These are phyloP conservation scores for Malassezia nana DNA, from an alignment of 1,284 basidiomycete species.

Conservation along the genomic window DNA sequence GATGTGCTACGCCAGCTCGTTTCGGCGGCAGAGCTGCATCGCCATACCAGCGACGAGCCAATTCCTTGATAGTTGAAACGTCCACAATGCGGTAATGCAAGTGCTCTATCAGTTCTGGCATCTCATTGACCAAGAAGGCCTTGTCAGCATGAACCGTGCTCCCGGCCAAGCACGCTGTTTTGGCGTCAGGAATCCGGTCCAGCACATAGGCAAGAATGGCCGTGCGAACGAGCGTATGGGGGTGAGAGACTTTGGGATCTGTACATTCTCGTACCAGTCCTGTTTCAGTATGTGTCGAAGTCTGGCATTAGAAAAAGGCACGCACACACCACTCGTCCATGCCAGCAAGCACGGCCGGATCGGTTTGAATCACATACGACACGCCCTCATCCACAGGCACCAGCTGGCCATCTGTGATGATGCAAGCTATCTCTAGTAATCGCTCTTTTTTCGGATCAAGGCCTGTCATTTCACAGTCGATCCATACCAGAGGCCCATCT, in stretches of 20 bases:
- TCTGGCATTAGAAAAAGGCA: not conserved
- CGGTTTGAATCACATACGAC: conserved; percentile 60
- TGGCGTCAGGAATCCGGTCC: conserved; percentile 50
- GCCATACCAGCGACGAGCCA: conserved; percentile 66
- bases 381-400: conserved; percentile 64
- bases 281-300: conserved; percentile 23
- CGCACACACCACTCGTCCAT: conserved; percentile 35
- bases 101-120: conserved; percentile 56
- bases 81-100: conserved; percentile 55
- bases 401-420: conserved; percentile 71
- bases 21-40: conserved; percentile 40
- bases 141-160: conserved; percentile 71
- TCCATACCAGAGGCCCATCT: conserved; percentile 69
- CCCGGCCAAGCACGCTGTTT: conserved; percentile 63
- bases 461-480: conserved; percentile 81
- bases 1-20: conserved; percentile 21
- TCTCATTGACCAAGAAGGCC: conserved; percentile 61
- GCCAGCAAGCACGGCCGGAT: conserved; percentile 57
- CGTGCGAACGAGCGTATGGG: conserved; percentile 48
- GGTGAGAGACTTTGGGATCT: conserved; percentile 21
- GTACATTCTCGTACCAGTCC: conserved; percentile 31
- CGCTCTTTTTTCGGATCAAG: conserved; percentile 59
- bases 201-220: conserved; percentile 51
- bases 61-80: conserved; percentile 62
- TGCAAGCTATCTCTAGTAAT: conserved; percentile 64